Conservation (phyloP, 78 protist species). For the Paratrimastix pyriformis region DNA sequence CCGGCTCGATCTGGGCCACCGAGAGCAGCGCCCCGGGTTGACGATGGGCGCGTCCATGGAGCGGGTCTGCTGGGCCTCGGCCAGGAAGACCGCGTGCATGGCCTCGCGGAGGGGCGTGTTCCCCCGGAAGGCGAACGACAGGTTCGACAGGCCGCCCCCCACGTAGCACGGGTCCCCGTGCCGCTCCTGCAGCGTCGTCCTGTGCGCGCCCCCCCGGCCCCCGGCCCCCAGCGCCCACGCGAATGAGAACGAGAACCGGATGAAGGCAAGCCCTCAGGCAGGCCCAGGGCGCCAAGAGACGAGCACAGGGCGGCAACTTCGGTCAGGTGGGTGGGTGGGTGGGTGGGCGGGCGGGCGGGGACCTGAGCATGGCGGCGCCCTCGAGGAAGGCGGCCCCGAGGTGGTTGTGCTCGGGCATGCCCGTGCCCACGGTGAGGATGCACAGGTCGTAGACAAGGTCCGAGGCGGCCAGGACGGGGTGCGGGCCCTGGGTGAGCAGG, state of each 20-base stretch:
- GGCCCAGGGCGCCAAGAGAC: no score
- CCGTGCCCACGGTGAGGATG: conserved; percentile 91
- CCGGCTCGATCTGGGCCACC: conserved; percentile 75
- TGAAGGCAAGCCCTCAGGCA: no score
- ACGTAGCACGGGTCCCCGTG: conserved; percentile 35
- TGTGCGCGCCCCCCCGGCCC: conserved; percentile 1
- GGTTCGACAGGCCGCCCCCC: conserved; percentile 94
- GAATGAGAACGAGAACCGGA: neutral
- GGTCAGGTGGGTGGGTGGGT: no score
- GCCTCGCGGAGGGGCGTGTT: conserved; percentile 76
- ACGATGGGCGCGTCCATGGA: conserved; percentile 97
- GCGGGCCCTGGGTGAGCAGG: conserved; percentile 83
- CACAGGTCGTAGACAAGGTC: conserved; percentile 97
- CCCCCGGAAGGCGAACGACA: conserved; percentile 96
- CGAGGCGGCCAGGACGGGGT: conserved; percentile 60
- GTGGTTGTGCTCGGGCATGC: conserved; percentile 90
- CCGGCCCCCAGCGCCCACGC: conserved; percentile 19
- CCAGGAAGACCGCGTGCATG: conserved; percentile 87
- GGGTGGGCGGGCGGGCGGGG: no score
- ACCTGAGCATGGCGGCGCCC: conserved; percentile 25
- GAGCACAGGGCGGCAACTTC: no score
- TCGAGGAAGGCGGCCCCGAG: conserved; percentile 88
- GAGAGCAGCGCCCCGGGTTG: conserved; percentile 88
- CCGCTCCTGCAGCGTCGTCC: no score
- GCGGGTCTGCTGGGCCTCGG: conserved; percentile 46